Base-by-base conservation (phyloP, 1,284 basidiomycete species). In the Cutaneotrichosporon sp. region DNA sequence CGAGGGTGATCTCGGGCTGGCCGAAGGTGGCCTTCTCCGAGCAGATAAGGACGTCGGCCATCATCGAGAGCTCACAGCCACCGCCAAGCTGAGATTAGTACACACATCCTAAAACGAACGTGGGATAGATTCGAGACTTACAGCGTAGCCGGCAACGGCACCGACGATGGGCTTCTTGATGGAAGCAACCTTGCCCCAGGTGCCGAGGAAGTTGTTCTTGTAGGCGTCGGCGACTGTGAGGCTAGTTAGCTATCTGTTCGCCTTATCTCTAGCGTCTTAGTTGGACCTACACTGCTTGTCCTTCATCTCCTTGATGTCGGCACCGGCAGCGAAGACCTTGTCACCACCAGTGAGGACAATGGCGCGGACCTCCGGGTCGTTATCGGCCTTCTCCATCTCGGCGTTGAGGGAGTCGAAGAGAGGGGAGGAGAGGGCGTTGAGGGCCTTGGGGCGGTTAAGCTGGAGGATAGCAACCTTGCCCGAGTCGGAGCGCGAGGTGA, bases 1-100 rank as follows among this genome's bases (percentile, higher is more conserved):
- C 94, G 44, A 98, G 81, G 72, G 91, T 94, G 76, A 98, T 94
- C 73, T 98, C 96, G 29, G 96, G 94, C 73, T 97, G 96, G 32
- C 91, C 92, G 66, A 98, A 97, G 62, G 84, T 85, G 31, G 96
- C 94, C 19, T 83, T 90, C 5, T 90, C 88, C 6, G 92, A 87
- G n/a, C 88, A 91, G 56, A 97, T 83, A 68, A 97, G 86, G 74
- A 98, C 93, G 77, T 98, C 96, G 74, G 90, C 78, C 74, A 93
- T 90, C 71, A 97, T 84, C 11, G 94, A 93, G 45, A 98, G 83
- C 73, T 98, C 94, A 67, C 92, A 94, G 47, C 94, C 94, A 45
- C 94, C 94, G 12, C 94, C 94, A 59, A 98, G 87, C 90, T 82
- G 46, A 16, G 24, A 11, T 43, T 42, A 47, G 38, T 3, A 29